These are phyloP conservation scores for Leucaena leucocephala DNA, from an alignment of 306 rosid species.

Conservation along the genomic window DNA sequence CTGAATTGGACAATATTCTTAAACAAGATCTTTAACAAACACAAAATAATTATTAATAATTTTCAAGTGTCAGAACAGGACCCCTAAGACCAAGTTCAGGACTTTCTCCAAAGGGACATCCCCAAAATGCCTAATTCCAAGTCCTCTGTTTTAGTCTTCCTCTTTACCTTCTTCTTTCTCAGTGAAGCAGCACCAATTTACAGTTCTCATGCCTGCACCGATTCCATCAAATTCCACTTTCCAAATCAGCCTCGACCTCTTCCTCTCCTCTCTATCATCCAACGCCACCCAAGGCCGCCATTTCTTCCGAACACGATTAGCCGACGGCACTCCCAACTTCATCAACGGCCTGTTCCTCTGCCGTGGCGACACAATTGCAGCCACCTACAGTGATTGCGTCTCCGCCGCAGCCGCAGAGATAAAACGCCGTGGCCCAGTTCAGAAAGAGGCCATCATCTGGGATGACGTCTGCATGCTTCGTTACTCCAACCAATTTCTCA, in stretches of 20 bases:
- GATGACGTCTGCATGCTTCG: constrained; percentile 42
- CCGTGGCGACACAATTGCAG: constrained; percentile 30
- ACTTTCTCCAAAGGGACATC: neutral
- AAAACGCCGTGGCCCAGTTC: neutral
- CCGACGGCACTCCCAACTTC: neutral
- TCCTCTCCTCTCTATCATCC: constrained; percentile 39
- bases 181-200: constrained; percentile 10
- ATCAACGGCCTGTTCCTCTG: constrained; percentile 42
- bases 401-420: neutral
- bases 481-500: constrained; percentile 28
- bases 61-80: neutral
- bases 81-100: neutral
- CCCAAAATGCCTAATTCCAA: constrained; percentile 4
- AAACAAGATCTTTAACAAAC: neutral
- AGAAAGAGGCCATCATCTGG: constrained; percentile 36
- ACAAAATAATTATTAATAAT: neutral
- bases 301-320: constrained; percentile 7
- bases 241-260: constrained; percentile 33
- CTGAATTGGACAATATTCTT: neutral
- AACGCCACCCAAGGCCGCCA: constrained; percentile 18
- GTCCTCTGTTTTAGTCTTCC: neutral
- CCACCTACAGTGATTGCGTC: constrained; percentile 24
- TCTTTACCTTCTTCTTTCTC: neutral
- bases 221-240: constrained; percentile 33
- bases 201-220: constrained; percentile 2